phyloP scores from a whole-genome alignment of 805 yeast genomes.

The Wickerhamiella allomyrinae region DNA sequence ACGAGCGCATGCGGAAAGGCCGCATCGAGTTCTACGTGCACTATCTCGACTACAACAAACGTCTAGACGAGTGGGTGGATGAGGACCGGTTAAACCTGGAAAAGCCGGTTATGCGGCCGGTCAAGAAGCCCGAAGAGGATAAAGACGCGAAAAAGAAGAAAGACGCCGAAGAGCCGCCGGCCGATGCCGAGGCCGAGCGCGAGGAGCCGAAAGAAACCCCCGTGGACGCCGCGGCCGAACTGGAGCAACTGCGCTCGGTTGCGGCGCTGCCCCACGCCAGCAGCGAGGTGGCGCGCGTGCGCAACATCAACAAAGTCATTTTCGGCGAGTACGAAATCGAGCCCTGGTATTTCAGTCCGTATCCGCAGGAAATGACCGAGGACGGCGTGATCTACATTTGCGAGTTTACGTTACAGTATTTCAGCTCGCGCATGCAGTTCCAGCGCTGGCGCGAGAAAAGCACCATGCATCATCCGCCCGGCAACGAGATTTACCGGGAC shows the following conservation, averaged over 20 bases:
- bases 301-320: constrained; percentile 64
- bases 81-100: constrained; percentile 55
- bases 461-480: constrained; percentile 91
- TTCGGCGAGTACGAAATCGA: constrained; percentile 87
- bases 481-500: constrained; percentile 92
- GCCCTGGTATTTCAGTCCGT: constrained; percentile 98
- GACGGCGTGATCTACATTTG: constrained; percentile 82
- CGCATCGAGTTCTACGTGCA: constrained; percentile 80
- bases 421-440: constrained; percentile 79
- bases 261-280: constrained; percentile 94
- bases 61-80: constrained; percentile 90
- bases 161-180: constrained; percentile 18
- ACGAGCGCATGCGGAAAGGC: constrained; percentile 60
- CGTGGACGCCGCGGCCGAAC: constrained; percentile 74
- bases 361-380: constrained; percentile 88
- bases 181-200: constrained; percentile 15
- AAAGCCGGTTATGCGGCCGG: constrained; percentile 60
- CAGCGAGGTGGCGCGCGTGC: constrained; percentile 76
- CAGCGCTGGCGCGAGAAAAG: constrained; percentile 82
- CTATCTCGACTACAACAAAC: constrained; percentile 85
- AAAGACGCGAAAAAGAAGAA: constrained; percentile 15
- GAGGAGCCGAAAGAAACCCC: constrained; percentile 74
- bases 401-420: constrained; percentile 79
- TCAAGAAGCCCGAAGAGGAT: constrained; percentile 32
- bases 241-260: constrained; percentile 79